Percentiles rank a stretch among this genome's conserved stretches.
Evolutionary conservation across 805 yeast species (phyloP).

Genomic region (Candida peoriensis): DNA sequence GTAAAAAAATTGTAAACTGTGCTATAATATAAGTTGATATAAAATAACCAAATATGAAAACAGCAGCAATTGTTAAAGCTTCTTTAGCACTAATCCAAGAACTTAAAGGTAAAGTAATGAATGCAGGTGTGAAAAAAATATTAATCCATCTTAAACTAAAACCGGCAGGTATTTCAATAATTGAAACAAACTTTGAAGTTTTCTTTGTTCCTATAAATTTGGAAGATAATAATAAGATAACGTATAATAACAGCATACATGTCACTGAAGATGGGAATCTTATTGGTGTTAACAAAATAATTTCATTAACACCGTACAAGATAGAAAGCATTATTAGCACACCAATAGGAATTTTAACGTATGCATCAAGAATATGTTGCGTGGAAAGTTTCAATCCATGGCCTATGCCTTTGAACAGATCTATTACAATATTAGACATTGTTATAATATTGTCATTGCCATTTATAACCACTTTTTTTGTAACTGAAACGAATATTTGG

Average conservation of each 20-base stretch:
- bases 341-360: constrained; percentile 22
- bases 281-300: constrained; percentile 27
- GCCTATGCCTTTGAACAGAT: not conserved
- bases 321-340: constrained; percentile 15
- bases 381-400: constrained; percentile 11
- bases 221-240: constrained; percentile 37
- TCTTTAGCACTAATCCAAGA: constrained; percentile 62
- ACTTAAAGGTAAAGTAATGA: constrained; percentile 64
- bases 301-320: constrained; percentile 24
- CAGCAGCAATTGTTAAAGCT: constrained; percentile 69
- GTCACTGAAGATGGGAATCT: constrained; percentile 68
- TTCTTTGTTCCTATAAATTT: constrained; percentile 30
- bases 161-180: constrained; percentile 58
- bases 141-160: constrained; percentile 75
- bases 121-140: constrained; percentile 73
- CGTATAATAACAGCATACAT: constrained; percentile 58
- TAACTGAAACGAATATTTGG: no score
- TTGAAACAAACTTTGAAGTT: constrained; percentile 22
- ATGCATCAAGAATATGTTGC: constrained; percentile 17
- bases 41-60: constrained; percentile 62
- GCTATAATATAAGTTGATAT: constrained; percentile 46
- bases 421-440: no score
- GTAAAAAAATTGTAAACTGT: constrained; percentile 40
- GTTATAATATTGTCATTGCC: no score
- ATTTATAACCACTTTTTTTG: no score